These are phyloP conservation scores for Trametes gibbosa DNA, from an alignment of 768 basidiomycete species.

Conservation along the genomic window DNA sequence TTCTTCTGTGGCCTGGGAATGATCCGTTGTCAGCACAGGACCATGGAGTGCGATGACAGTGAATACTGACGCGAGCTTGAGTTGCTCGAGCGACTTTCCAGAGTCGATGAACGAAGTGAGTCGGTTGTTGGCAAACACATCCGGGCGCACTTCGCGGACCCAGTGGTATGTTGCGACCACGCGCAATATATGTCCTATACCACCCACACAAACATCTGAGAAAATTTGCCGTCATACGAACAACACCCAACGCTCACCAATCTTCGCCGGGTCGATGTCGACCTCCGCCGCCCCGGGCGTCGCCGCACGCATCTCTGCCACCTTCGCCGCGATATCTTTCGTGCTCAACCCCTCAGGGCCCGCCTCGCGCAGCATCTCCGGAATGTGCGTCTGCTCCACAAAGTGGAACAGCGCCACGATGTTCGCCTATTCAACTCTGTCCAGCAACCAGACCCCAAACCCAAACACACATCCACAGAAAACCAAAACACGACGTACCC, in stretches of 20 bases:
- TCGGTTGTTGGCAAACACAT: slow-evolving; percentile 70
- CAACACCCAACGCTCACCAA: slow-evolving; percentile 39
- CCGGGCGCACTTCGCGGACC: slow-evolving; percentile 60
- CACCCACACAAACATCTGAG: too few species aligned
- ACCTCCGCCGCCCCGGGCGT: background rate
- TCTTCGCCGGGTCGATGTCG: slow-evolving; percentile 38
- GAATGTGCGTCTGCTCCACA: slow-evolving; percentile 40
- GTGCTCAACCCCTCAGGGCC: slow-evolving; percentile 52
- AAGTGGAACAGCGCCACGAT: slow-evolving; percentile 5
- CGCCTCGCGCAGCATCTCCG: slow-evolving; percentile 67
- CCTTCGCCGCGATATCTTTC: slow-evolving; percentile 29
- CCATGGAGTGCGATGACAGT: background rate
- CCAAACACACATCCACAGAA: background rate
- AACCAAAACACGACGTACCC: slow-evolving; percentile 36
- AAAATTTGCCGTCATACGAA: background rate
- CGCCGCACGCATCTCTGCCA: background rate
- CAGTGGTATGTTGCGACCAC: slow-evolving; percentile 77
- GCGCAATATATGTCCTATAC: slow-evolving; percentile 74
- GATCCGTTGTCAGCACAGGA: background rate
- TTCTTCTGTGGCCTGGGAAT: slow-evolving; percentile 6
- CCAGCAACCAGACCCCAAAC: too few species aligned
- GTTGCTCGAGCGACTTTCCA: slow-evolving; percentile 41
- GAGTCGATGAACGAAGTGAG: slow-evolving; percentile 66
- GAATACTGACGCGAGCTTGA: background rate
- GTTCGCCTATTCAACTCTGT: background rate